Conservation (phyloP, 257 asterid species). For the Sherardia arvensis region DNA sequence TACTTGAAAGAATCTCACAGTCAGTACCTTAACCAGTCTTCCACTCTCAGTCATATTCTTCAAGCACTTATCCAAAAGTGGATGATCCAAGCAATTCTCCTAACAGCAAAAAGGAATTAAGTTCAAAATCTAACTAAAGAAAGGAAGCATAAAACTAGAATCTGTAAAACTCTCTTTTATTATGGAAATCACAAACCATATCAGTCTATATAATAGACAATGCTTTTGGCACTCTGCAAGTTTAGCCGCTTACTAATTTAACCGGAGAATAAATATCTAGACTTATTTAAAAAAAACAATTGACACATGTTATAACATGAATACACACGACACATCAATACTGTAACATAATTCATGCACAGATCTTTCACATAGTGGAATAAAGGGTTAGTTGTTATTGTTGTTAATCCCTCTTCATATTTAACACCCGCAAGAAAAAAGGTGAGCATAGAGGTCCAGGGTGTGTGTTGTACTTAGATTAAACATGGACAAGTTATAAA, state of each 20-base stretch:
- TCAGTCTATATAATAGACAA: neutral
- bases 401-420: neutral
- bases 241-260: neutral
- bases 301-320: neutral
- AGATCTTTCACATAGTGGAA: neutral
- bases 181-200: neutral
- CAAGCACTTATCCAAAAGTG: conserved; percentile 59
- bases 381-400: neutral
- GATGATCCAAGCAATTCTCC: conserved; percentile 55
- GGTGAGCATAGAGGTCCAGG: neutral
- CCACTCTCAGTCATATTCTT: conserved; percentile 65
- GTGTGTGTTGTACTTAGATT: neutral
- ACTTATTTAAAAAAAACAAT: neutral
- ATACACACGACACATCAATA: neutral
- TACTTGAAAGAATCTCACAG: neutral
- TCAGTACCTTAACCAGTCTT: conserved; percentile 61
- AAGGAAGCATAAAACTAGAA: neutral
- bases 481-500: neutral
- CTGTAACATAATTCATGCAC: neutral
- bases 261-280: neutral
- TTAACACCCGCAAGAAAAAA: neutral
- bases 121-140: neutral
- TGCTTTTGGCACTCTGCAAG: neutral
- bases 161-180: neutral
- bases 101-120: conserved; percentile 16